Evolutionary conservation across 257 asterid genomes (phyloP).

Genomic region (Leonotis leonurus): DNA sequence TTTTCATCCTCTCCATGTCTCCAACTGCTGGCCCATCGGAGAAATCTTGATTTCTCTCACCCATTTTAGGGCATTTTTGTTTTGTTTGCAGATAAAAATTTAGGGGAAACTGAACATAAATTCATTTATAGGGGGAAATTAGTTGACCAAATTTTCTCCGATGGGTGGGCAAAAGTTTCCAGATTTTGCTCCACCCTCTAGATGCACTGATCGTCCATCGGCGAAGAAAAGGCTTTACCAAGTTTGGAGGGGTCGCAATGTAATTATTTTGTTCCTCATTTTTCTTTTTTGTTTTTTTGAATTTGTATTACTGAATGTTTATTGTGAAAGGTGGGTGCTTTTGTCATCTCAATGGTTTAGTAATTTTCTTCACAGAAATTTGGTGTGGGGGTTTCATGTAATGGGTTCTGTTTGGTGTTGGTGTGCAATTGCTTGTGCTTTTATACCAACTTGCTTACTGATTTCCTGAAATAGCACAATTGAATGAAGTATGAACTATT

Average conservation of each 20-base stretch:
- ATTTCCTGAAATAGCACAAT: too few relatives aligned
- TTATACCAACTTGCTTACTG: too few relatives aligned
- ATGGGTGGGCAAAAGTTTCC: conserved; percentile 41
- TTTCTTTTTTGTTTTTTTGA: background rate
- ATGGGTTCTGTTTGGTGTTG: background rate
- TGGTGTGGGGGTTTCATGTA: conserved; percentile 8
- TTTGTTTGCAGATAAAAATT: conserved; percentile 6
- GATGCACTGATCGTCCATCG: conserved; percentile 38
- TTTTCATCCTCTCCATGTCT: conserved; percentile 28
- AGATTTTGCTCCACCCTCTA: conserved; percentile 45
- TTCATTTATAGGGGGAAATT: too few relatives aligned
- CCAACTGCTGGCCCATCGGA: conserved; percentile 29
- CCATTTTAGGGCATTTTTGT: conserved; percentile 26
- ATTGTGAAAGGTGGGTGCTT: background rate
- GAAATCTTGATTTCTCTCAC: conserved; percentile 22
- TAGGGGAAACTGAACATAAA: too few relatives aligned
- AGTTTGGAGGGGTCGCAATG: conserved; percentile 94
- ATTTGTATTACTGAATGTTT: too few relatives aligned
- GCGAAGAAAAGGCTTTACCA: conserved; percentile 56
- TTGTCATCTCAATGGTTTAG: background rate
- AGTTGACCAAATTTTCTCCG: conserved; percentile 8
- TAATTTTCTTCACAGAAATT: background rate
- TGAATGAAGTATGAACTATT: conserved; percentile 1
- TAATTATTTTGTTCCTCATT: conserved; percentile 10
- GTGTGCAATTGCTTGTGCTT: background rate